Conservation (phyloP, 441 rosid species). For the Breynia disticha region DNA sequence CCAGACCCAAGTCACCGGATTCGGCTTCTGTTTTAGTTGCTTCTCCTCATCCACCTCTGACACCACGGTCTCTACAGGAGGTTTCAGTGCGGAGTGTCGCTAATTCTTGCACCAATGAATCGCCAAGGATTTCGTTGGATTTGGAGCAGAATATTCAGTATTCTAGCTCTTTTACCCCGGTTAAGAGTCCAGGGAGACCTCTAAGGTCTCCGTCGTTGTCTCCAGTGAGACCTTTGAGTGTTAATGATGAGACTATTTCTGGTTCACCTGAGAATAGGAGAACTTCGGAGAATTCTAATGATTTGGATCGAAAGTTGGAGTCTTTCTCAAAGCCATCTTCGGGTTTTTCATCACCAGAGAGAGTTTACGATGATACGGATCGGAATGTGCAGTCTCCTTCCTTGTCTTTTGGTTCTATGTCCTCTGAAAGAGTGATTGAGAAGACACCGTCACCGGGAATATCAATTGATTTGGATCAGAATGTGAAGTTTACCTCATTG, state of each 20-base stretch:
- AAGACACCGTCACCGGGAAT: slow-evolving; percentile 22
- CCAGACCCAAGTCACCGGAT: slow-evolving; percentile 43
- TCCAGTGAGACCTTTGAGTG: slow-evolving; percentile 7
- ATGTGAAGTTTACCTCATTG: slow-evolving; percentile 5
- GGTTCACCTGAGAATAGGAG: no score
- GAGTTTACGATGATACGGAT: slow-evolving; percentile 6
- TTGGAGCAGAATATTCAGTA: slow-evolving; percentile 7
- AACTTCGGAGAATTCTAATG: no score
- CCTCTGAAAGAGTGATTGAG: slow-evolving; percentile 23
- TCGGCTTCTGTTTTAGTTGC: slow-evolving; percentile 3
- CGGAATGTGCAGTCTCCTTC: slow-evolving; percentile 12
- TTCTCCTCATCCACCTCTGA: slow-evolving; percentile 16
- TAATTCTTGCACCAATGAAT: slow-evolving; percentile 19
- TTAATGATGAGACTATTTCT: background rate
- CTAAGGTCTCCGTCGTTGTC: slow-evolving; percentile 11
- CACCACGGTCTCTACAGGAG: slow-evolving; percentile 2
- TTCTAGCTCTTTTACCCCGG: slow-evolving; percentile 1
- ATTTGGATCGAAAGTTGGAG: background rate
- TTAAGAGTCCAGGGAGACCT: background rate
- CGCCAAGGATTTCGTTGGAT: slow-evolving; percentile 19
- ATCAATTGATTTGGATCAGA: slow-evolving; percentile 24
- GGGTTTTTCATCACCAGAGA: slow-evolving; percentile 33
- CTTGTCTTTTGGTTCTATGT: slow-evolving; percentile 13
- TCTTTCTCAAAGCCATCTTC: no score
- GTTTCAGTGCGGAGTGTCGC: no score